Evolutionary conservation across 169 alveolate genomes (phyloP).

Genomic region (Cyclospora cayetanensis): DNA sequence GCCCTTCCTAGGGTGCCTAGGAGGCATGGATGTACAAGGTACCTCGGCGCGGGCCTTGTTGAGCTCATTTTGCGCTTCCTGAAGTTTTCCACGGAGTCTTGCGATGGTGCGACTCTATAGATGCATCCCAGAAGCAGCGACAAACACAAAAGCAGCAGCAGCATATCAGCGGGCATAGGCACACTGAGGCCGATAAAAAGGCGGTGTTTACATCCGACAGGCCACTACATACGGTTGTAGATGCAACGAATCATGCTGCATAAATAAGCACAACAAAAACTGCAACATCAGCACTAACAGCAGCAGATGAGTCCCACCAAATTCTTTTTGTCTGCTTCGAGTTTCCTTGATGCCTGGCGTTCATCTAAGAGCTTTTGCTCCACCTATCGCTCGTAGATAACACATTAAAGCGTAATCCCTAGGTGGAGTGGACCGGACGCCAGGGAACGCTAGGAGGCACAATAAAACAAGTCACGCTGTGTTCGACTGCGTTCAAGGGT

Average conservation of each 20-base stretch:
- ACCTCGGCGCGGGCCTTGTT: background rate
- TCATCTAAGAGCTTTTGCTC: background rate
- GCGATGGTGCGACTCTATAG: background rate
- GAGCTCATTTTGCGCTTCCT: background rate
- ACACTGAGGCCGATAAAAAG: no score
- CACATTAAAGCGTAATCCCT: background rate
- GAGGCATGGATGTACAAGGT: no score
- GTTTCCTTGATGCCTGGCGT: background rate
- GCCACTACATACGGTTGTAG: no score
- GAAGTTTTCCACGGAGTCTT: background rate
- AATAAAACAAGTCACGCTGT: no score
- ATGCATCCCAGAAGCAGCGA: background rate
- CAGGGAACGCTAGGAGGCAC: no score
- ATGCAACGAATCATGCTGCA: no score
- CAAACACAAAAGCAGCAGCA: conserved; percentile 2
- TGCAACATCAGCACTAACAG: background rate
- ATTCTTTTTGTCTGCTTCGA: background rate
- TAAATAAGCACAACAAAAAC: background rate
- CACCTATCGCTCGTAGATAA: background rate
- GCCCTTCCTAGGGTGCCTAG: no score
- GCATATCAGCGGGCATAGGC: no score
- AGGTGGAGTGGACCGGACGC: no score
- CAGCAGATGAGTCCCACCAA: background rate
- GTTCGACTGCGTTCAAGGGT: no score
- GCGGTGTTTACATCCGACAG: no score